These are phyloP conservation scores for Vaucheria bursata DNA, from an alignment of 352 stramenopile species.

Conservation along the genomic window DNA sequence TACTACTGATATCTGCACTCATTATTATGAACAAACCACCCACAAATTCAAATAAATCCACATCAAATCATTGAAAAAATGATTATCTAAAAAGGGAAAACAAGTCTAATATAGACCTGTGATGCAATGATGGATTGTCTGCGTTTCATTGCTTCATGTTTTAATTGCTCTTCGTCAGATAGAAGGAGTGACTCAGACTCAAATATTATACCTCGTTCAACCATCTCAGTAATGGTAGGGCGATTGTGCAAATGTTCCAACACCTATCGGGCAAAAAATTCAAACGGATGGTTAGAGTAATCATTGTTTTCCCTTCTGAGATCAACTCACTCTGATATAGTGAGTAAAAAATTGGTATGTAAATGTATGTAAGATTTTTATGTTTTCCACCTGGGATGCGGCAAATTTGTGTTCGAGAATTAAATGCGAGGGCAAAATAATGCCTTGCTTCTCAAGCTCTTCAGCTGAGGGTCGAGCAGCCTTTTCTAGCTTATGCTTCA, in stretches of 20 bases:
- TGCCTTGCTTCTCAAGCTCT: not conserved
- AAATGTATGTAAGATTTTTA: too few relatives aligned
- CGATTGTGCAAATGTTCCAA: not conserved
- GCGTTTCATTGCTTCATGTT: constrained; percentile 6
- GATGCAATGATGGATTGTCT: not conserved
- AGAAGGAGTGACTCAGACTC: not conserved
- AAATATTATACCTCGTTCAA: not conserved
- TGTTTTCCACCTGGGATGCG: not conserved
- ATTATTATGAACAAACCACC: too few relatives aligned
- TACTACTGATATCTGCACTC: too few relatives aligned
- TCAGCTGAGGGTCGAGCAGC: not conserved
- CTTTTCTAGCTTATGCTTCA: constrained; percentile 3
- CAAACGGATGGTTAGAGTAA: too few relatives aligned
- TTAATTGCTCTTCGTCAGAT: not conserved
- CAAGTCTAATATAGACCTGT: too few relatives aligned
- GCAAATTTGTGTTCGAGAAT: not conserved
- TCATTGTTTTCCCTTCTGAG: too few relatives aligned
- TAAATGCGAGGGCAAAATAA: not conserved
- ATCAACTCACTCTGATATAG: too few relatives aligned
- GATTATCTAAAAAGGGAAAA: too few relatives aligned
- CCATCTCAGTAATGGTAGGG: not conserved
- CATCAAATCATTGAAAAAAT: too few relatives aligned
- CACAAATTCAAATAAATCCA: too few relatives aligned
- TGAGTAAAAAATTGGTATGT: too few relatives aligned
- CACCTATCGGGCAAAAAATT: constrained; percentile 1